These are phyloP conservation scores for Boletus rubescentipes DNA, from an alignment of 768 basidiomycete species.

Conservation along the genomic window DNA sequence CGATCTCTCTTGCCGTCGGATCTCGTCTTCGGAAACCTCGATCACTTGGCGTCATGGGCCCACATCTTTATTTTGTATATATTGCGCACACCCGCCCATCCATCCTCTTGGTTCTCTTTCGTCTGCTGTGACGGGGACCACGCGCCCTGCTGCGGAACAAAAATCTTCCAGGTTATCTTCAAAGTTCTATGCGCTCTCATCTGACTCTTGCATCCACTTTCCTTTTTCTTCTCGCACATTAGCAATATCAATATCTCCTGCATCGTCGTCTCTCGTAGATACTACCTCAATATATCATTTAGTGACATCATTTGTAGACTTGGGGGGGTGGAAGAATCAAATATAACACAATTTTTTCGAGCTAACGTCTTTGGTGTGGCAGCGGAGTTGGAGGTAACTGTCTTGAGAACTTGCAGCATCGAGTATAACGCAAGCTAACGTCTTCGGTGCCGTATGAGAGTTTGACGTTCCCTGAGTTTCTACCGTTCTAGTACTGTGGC, in stretches of 20 bases:
- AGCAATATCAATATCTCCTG: conserved; percentile 7
- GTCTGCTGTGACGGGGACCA: too few relatives aligned
- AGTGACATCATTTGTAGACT: conserved; percentile 27
- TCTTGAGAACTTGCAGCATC: too few relatives aligned
- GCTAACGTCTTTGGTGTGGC: background rate
- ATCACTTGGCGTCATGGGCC: background rate
- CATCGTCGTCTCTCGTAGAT: conserved; percentile 19
- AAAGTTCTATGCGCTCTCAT: conserved; percentile 1
- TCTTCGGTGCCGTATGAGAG: too few relatives aligned
- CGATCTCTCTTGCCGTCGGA: conserved; percentile 6
- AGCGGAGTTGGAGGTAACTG: too few relatives aligned
- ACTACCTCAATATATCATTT: conserved; percentile 17
- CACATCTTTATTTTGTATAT: conserved; percentile 25
- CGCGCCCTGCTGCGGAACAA: background rate
- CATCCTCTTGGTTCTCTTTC: background rate
- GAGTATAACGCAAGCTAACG: too few relatives aligned
- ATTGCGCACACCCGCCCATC: background rate
- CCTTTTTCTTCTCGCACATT: background rate
- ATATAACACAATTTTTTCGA: conserved; percentile 8
- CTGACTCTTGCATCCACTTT: conserved; percentile 2
- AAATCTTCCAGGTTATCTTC: background rate
- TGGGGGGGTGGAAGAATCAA: conserved; percentile 14
- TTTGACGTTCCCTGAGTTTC: too few relatives aligned
- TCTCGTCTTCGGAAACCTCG: background rate
- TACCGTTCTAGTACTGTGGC: too few relatives aligned